Conservation (phyloP, 148 eudicot genomes). For the Euryodendron excelsum region DNA sequence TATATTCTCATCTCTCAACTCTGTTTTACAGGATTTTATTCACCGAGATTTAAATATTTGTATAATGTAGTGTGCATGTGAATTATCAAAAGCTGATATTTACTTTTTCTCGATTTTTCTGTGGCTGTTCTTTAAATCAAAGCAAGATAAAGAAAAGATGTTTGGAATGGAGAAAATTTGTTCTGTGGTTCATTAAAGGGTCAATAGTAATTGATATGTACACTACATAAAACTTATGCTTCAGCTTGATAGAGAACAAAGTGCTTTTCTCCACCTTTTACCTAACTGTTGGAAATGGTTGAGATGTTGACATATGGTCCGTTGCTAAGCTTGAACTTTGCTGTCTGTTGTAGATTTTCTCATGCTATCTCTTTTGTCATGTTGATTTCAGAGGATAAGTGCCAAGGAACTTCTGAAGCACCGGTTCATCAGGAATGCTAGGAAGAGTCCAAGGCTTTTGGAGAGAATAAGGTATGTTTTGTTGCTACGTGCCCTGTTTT, state of each 20-base stretch:
- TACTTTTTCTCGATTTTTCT: neutral
- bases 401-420: slow-evolving; percentile 93
- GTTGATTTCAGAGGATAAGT: slow-evolving; percentile 75
- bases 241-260: neutral
- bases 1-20: neutral
- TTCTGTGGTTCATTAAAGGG: neutral
- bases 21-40: neutral
- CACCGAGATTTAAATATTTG: neutral
- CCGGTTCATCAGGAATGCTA: slow-evolving; percentile 76
- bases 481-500: slow-evolving; percentile 1
- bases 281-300: neutral
- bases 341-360: neutral
- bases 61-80: neutral
- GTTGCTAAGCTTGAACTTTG: slow-evolving; percentile 7
- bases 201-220: neutral
- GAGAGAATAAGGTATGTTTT: slow-evolving; percentile 82
- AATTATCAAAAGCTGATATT: neutral
- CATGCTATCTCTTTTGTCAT: slow-evolving; percentile 7
- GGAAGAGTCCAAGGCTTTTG: slow-evolving; percentile 83
- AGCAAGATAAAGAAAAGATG: neutral
- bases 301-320: neutral
- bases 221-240: slow-evolving; percentile 8
- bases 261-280: neutral
- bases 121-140: neutral
- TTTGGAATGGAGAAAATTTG: neutral